Conservation (phyloP, 306 rosid species). For the Lathyrus tuberosus region DNA sequence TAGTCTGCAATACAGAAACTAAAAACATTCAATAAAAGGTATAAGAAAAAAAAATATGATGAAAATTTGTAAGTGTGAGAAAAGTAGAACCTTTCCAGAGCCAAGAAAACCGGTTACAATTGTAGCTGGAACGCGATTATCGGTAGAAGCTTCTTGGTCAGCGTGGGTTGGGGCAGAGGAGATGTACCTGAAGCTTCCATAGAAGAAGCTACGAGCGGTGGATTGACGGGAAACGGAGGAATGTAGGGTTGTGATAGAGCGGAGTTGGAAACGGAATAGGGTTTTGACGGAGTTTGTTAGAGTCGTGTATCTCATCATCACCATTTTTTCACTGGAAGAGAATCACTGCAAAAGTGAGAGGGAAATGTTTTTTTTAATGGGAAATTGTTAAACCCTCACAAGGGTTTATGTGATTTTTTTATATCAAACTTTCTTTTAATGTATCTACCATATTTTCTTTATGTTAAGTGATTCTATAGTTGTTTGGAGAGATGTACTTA, state of each 20-base stretch:
- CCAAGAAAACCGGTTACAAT: conserved; percentile 91
- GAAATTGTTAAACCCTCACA: background rate
- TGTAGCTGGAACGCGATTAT: conserved; percentile 84
- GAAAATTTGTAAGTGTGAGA: background rate
- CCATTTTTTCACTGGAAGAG: conserved; percentile 44
- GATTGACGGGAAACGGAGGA: conserved; percentile 37
- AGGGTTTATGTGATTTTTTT: background rate
- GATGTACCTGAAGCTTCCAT: conserved; percentile 47
- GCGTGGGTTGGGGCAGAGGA: conserved; percentile 43
- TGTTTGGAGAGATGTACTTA: too few relatives aligned
- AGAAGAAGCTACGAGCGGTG: conserved; percentile 1
- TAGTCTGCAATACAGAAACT: conserved; percentile 58
- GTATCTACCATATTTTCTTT: too few relatives aligned
- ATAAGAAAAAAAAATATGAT: too few relatives aligned
- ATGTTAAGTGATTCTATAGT: too few relatives aligned
- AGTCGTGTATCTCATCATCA: conserved; percentile 36
- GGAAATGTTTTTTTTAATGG: background rate
- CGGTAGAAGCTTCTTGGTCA: conserved; percentile 41
- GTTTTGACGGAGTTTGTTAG: conserved; percentile 45
- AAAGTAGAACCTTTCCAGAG: conserved; percentile 75
- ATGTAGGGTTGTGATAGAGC: conserved; percentile 42
- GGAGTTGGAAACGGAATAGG: conserved; percentile 35
- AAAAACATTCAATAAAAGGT: background rate
- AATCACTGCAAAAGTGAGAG: background rate
- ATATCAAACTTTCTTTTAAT: too few relatives aligned